Conservation (phyloP, 306 rosid genomes). For the Lotus japonicus region DNA sequence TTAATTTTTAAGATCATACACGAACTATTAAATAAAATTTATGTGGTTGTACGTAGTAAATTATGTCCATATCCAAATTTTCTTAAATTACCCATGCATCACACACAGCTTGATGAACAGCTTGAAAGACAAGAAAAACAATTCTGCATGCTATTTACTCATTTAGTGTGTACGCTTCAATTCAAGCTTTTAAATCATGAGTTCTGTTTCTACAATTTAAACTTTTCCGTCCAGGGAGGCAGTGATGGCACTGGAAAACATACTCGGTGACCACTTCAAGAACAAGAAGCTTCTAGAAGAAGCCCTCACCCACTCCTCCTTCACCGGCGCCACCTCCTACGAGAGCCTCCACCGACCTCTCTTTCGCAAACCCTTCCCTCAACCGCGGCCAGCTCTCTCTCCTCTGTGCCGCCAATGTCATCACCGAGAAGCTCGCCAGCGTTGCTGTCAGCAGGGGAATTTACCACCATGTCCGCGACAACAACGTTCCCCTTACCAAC, state of each 20-base stretch:
- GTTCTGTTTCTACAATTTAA: no score
- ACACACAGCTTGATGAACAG: no score
- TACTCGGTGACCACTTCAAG: conserved; percentile 32
- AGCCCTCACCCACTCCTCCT: conserved; percentile 72
- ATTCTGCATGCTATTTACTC: no score
- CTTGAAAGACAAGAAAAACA: no score
- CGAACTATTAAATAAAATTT: no score
- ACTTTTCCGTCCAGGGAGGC: conserved; percentile 26
- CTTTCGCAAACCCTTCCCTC: conserved; percentile 33
- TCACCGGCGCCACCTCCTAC: conserved; percentile 21
- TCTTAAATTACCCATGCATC: no score
- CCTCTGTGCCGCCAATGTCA: conserved; percentile 61
- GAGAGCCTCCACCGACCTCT: conserved; percentile 55
- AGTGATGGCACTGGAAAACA: conserved; percentile 29
- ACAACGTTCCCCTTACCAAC: conserved; percentile 17
- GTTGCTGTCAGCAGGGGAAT: conserved; percentile 49
- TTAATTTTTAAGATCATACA: no score
- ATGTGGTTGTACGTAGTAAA: no score
- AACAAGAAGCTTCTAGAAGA: conserved; percentile 54
- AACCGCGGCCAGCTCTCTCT: conserved; percentile 48
- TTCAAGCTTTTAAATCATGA: no score
- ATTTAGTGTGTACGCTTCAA: no score
- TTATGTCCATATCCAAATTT: no score
- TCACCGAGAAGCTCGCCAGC: conserved; percentile 89
- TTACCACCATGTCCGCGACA: conserved; percentile 39